Evolutionary conservation across 2,329 filamentous ascomycete species (phyloP), one percentile per base, ranked within the genome.

Genomic region (Talaromyces amestolkiae): DNA sequence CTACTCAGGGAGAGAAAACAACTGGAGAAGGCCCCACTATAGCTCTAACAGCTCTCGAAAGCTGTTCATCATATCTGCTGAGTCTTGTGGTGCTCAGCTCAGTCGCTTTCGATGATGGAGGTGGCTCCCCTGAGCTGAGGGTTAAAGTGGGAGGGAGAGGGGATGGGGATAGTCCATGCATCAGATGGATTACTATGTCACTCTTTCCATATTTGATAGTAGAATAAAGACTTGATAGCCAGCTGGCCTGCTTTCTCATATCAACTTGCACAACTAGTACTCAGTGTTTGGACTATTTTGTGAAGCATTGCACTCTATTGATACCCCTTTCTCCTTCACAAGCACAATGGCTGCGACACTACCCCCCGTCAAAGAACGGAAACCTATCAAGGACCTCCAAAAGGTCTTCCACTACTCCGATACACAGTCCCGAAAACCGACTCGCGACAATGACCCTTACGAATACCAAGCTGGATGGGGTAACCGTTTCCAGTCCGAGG

Each of bases 351-450:
- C 19, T 39, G 24, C 54, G 17, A 80, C 80, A 66, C 63, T 70
- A 45, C 53, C 65, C 35, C 68, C 70, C n/a, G 47, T 72, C 56
- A 69, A 68, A 22, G 63, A 68, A 41, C 68, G 70, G 51, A 65
- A 63, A 27, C 70, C 70, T 6, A 63, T 72, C 58, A 72, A 70
- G n/a, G 71, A 74, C 68, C 67, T 73, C 10, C 69, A 71, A 39
- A 71, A 70, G 60, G 72, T 73, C 66, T 74, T 74, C 47, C 72
- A 74, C 58, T 74, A 74, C 43, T 72, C 72, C n/a, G 72, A 73
- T 49, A 72, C 70, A 3, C 70, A 70, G 68, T 67, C 64, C n/a
- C 70, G 70, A 35, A 73, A 72, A 56, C 72, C 72, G 3, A 74
- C 72, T 13, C 69, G 72, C 31, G 72, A 72, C 9, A 72, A 73